Percentiles rank a stretch among this genome's conserved stretches.
Evolutionary conservation across 2,329 filamentous ascomycete species (phyloP).

Genomic region (Cladosporium sp.): DNA sequence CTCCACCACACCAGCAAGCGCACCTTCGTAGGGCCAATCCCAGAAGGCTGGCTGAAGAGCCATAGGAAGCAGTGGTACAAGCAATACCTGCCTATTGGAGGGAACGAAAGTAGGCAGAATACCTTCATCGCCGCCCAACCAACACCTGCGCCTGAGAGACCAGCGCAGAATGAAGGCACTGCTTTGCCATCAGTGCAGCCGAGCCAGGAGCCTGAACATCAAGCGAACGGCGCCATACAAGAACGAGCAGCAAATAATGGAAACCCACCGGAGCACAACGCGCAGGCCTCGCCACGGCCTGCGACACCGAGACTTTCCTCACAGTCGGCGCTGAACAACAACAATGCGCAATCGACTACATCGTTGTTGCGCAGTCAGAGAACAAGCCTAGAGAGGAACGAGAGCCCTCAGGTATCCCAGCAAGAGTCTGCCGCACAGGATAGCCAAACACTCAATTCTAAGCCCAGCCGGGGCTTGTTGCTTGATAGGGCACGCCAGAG

Average conservation of each 20-base stretch:
- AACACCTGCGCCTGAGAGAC: not conserved
- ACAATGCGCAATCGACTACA: conserved; percentile 2
- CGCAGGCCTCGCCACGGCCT: not conserved
- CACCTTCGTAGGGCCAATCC: conserved; percentile 63
- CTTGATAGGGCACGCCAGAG: conserved; percentile 6
- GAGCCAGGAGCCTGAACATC: not conserved
- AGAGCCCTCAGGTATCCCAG: not conserved
- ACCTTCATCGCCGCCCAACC: conserved; percentile 28
- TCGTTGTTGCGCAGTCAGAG: conserved; percentile 23
- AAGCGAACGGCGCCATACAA: not conserved
- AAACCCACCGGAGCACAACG: not conserved
- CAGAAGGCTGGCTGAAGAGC: conserved; percentile 60
- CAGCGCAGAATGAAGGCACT: not conserved
- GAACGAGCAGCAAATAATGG: not conserved
- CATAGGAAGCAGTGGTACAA: conserved; percentile 62
- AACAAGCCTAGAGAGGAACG: not conserved
- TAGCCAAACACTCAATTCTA: not conserved
- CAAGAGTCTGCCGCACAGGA: not conserved
- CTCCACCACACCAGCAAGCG: conserved; percentile 58
- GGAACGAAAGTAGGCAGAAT: conserved; percentile 5
- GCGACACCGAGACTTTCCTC: conserved; percentile 3
- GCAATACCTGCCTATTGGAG: conserved; percentile 40
- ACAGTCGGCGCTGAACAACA: conserved; percentile 6
- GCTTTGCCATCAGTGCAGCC: not conserved
- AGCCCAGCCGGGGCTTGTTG: not conserved